Base-by-base conservation (phyloP, 805 yeast genomes). In the Suhomyces sp. region DNA sequence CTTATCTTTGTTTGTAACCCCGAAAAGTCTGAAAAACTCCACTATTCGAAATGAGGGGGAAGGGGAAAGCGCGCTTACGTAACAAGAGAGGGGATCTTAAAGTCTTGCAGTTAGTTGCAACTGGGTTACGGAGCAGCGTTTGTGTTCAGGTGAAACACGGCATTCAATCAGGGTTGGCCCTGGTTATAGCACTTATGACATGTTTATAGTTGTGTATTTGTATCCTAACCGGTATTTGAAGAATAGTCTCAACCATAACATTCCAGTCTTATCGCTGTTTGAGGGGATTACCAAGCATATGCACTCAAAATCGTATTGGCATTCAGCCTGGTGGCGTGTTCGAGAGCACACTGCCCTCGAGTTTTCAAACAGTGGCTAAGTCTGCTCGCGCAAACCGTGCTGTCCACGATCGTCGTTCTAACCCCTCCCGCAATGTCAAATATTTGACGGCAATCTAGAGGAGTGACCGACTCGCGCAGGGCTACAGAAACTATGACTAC, bases 11-110 rank as follows among this genome's bases (percentile, higher is more conserved):
- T 33, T 29, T 27, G 48, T 38, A 19, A 38, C 42, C 42, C 15
- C 42, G 48, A 46, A 46, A 46, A 27, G 19, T 44, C 27, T 41
- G 45, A 19, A 27, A 42, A 24, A 33, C 48, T 46, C 48, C 48
- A 46, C 48, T 15, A 22, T 27, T 26, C 33, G 17, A 33, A 33
- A 42, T 22, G 44, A 35, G 49, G 49, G 36, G 49, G 24, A 47
- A 47, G 24, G 49, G 49, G 49, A 10, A 36, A 19, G 24, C 5
- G 49, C 44, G 42, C 44, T 35, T 24, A 44, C 44, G 15, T 24
- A 44, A 22, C 29, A 19, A 23, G 35, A 36, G 49, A 38, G 49
- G 49, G 36, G 49, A 42, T 38, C 22, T 17, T 15, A 19, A 13
- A 23, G 24, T 27, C 23, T 3, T 22, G 47, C 15, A 17, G n/a